phyloP scores from a whole-genome alignment of 352 stramenopile species.

The Phytophthora litchii region DNA sequence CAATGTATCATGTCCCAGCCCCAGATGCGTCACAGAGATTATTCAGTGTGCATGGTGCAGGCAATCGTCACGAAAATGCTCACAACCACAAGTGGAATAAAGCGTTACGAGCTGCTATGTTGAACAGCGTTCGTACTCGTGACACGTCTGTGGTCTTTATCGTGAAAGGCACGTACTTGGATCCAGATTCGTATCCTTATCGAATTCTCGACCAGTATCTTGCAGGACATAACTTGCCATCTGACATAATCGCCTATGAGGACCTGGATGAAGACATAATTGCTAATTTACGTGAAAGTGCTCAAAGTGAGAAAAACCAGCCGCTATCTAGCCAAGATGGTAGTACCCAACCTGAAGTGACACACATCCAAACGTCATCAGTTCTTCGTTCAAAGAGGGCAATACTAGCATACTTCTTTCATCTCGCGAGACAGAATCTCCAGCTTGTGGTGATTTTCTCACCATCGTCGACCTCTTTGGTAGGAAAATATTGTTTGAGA shows the following conservation, averaged over 20 bases:
- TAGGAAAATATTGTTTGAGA: neutral
- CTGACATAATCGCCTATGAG: conserved; percentile 54
- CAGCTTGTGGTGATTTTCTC: conserved; percentile 62
- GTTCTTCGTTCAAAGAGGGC: conserved; percentile 50
- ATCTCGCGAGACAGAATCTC: conserved; percentile 44
- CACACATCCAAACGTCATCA: neutral
- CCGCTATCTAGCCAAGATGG: neutral
- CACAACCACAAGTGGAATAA: conserved; percentile 37
- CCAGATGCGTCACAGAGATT: neutral
- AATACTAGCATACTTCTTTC: conserved; percentile 58
- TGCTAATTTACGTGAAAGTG: conserved; percentile 38
- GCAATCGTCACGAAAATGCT: neutral
- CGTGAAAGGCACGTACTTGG: conserved; percentile 53
- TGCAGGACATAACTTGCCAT: conserved; percentile 38
- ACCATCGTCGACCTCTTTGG: conserved; percentile 1
- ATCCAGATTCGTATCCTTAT: conserved; percentile 37
- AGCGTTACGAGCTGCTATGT: conserved; percentile 44
- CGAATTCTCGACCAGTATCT: conserved; percentile 56
- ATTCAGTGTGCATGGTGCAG: neutral
- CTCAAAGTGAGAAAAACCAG: conserved; percentile 18
- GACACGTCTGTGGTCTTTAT: conserved; percentile 60
- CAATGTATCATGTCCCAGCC: conserved; percentile 35
- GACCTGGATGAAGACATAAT: conserved; percentile 60
- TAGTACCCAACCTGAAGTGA: neutral
- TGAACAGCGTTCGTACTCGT: conserved; percentile 41